Percentiles rank a stretch among this genome's conserved stretches.
These are phyloP conservation scores for Leptomonas seymouri DNA, from an alignment of 208 protist species.

Conservation along the genomic window DNA sequence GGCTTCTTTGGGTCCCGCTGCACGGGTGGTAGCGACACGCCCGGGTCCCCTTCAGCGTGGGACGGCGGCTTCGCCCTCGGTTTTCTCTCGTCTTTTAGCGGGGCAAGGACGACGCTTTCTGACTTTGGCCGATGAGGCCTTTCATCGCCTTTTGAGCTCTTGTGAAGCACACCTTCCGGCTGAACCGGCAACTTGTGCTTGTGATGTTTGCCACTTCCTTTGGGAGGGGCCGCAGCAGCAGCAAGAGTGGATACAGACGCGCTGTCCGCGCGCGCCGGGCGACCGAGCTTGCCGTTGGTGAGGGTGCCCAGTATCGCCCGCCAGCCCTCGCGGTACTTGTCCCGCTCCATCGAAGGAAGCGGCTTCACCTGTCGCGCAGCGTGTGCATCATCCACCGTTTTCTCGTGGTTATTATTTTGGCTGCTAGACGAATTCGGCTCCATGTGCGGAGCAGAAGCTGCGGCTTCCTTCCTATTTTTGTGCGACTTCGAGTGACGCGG, in stretches of 20 bases:
- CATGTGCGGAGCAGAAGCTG: background rate
- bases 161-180: no score
- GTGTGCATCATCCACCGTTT: background rate
- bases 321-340: constrained; percentile 16
- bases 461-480: background rate
- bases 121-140: background rate
- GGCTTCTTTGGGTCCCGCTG: background rate
- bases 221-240: background rate
- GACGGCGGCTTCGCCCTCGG: background rate
- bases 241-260: background rate
- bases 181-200: background rate
- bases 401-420: background rate
- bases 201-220: background rate
- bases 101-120: background rate
- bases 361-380: constrained; percentile 6
- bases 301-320: background rate
- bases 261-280: background rate
- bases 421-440: no score
- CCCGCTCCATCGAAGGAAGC: constrained; percentile 5
- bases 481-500: background rate
- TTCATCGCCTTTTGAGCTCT: background rate
- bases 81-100: background rate
- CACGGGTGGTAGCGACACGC: constrained; percentile 1
- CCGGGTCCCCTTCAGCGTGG: background rate
- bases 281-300: constrained; percentile 17